Evolutionary conservation across 164 flowering plant species (phyloP).

Genomic region (Dillenia suffruticosa): DNA sequence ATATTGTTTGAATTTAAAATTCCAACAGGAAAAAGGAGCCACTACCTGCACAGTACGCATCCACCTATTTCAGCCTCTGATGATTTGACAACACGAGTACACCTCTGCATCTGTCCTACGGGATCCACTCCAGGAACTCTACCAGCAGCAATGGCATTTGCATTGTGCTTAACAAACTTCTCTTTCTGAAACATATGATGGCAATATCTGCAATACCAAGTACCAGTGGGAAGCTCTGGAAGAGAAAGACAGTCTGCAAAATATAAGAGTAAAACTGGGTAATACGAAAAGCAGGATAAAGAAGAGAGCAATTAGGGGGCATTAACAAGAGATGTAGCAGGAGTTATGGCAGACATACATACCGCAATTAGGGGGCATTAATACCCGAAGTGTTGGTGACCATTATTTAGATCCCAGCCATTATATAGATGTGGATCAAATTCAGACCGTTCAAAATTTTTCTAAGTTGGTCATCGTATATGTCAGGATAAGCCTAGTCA

Average conservation of each 20-base stretch:
- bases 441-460: too few relatives aligned
- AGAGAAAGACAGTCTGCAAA: conserved; percentile 67
- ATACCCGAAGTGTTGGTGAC: too few relatives aligned
- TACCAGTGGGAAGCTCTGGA: conserved; percentile 39
- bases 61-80: conserved; percentile 45
- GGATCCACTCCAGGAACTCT: conserved; percentile 71
- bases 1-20: not conserved
- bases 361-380: too few relatives aligned
- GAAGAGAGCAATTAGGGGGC: too few relatives aligned
- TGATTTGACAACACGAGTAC: conserved; percentile 65
- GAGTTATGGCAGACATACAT: too few relatives aligned
- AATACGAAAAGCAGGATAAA: too few relatives aligned
- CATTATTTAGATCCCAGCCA: too few relatives aligned
- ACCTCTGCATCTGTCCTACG: conserved; percentile 57
- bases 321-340: too few relatives aligned
- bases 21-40: not conserved
- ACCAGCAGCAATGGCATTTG: conserved; percentile 82
- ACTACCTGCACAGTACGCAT: conserved; percentile 82
- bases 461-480: too few relatives aligned
- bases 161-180: conserved; percentile 48
- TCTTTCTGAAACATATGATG: conserved; percentile 42
- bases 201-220: conserved; percentile 76
- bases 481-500: too few relatives aligned
- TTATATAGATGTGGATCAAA: too few relatives aligned
- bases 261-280: conserved; percentile 3